Conservation (phyloP, 2,329 filamentous ascomycete species). For the Nigrospora osmanthi region DNA sequence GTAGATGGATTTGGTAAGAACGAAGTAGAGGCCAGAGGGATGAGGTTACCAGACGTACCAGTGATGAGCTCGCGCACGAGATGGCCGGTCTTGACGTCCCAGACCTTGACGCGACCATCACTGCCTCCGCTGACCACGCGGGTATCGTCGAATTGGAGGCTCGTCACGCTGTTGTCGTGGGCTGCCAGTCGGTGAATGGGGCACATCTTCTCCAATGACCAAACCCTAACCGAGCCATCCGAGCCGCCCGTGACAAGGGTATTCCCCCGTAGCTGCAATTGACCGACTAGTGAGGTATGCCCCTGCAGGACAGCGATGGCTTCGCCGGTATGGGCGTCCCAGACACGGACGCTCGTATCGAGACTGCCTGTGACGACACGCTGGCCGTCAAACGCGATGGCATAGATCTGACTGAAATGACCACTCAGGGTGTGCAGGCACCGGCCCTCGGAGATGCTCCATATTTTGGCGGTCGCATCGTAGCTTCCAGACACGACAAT, state of each 20-base stretch:
- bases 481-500: conserved; percentile 97
- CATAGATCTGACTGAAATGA: conserved; percentile 98
- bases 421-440: conserved; percentile 86
- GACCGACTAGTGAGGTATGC: conserved; percentile 92
- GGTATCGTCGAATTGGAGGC: conserved; percentile 92
- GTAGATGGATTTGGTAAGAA: not conserved
- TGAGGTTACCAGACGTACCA: conserved; percentile 2
- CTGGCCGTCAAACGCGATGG: conserved; percentile 92
- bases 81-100: conserved; percentile 88
- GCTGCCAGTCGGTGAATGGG: conserved; percentile 92
- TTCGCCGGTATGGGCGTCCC: conserved; percentile 83
- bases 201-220: conserved; percentile 85
- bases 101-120: conserved; percentile 97
- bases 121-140: conserved; percentile 93
- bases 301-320: conserved; percentile 91
- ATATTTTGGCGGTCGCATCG: conserved; percentile 92
- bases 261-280: conserved; percentile 90
- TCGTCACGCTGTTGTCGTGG: conserved; percentile 97
- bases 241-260: conserved; percentile 94
- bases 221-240: conserved; percentile 91
- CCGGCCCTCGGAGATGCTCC: conserved; percentile 93
- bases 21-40: not conserved
- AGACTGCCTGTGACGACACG: conserved; percentile 91
- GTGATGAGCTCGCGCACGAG: conserved; percentile 85
- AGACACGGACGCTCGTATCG: conserved; percentile 94